Evolutionary conservation across 257 asterid genomes (phyloP).

Genomic region (Solanum paucissectum): DNA sequence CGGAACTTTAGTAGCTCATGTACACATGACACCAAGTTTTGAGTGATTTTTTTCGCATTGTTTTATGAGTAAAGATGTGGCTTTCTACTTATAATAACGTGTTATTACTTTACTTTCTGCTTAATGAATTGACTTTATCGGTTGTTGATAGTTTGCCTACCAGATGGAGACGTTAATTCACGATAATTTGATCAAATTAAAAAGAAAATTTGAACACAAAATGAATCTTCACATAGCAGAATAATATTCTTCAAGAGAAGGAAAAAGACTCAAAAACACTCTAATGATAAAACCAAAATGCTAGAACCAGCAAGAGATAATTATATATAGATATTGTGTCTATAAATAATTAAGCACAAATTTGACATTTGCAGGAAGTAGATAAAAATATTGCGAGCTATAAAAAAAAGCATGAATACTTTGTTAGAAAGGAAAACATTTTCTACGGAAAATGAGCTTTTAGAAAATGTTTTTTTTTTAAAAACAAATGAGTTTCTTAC

Average conservation of each 20-base stretch:
- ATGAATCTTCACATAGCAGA: not conserved
- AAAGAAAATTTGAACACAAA: not conserved
- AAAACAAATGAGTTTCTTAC: too few species aligned
- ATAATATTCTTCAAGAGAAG: not conserved
- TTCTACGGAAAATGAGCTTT: too few species aligned
- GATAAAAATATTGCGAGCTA: not conserved
- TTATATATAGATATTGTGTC: not conserved
- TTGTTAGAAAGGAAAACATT: not conserved
- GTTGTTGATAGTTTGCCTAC: not conserved
- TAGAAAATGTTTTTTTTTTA: too few species aligned
- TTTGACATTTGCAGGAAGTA: not conserved
- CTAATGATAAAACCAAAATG: not conserved
- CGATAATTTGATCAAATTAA: not conserved
- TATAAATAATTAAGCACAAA: not conserved
- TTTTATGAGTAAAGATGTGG: not conserved
- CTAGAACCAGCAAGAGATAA: not conserved
- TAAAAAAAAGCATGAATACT: not conserved
- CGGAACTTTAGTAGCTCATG: not conserved
- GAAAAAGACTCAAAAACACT: too few species aligned
- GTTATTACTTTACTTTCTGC: too few species aligned
- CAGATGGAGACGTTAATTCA: not conserved
- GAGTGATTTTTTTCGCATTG: not conserved
- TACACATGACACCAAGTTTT: not conserved
- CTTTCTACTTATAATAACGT: too few species aligned
- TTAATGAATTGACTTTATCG: too few species aligned